Percentiles rank a stretch among this genome's conserved stretches.
These are phyloP conservation scores for Lactarius deliciosus DNA, from an alignment of 768 basidiomycete genomes.

Conservation along the genomic window DNA sequence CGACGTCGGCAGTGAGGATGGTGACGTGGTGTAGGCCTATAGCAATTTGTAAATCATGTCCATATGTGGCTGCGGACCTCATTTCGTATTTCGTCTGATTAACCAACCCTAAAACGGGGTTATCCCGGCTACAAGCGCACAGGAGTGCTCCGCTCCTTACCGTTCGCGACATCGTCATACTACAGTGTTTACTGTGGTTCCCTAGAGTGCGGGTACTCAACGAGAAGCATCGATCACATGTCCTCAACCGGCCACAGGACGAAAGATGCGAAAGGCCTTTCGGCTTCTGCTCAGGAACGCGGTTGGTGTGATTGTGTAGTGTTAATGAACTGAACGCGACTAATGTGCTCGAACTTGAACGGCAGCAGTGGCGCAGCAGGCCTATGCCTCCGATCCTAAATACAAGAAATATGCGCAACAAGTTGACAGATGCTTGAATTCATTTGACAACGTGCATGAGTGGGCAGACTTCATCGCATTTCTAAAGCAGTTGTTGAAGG, in stretches of 20 bases:
- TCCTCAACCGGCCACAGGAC: conserved; percentile 8
- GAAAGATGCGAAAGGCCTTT: conserved; percentile 23
- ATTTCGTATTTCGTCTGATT: no score
- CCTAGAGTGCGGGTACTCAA: conserved; percentile 3
- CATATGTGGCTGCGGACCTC: neutral
- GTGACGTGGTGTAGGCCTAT: conserved; percentile 45
- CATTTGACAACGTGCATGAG: conserved; percentile 95
- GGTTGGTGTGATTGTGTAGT: conserved; percentile 39
- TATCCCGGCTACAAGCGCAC: neutral
- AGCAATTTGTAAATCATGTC: conserved; percentile 5
- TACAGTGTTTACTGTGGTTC: conserved; percentile 61
- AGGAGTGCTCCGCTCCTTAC: conserved; percentile 43
- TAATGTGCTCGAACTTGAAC: conserved; percentile 17
- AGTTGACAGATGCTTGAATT: conserved; percentile 88
- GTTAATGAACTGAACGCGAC: neutral
- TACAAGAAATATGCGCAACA: conserved; percentile 92
- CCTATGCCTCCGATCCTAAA: conserved; percentile 79
- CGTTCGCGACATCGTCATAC: conserved; percentile 66
- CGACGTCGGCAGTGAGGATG: conserved; percentile 47
- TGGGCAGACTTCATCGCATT: conserved; percentile 99
- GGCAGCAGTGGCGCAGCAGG: conserved; percentile 52
- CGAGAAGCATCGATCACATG: conserved; percentile 7
- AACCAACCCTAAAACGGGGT: conserved; percentile 19
- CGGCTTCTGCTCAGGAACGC: conserved; percentile 49
- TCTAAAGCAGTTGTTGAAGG: conserved; percentile 90